Conservation (phyloP, 208 protist genomes). For the Leishmania tropica region DNA sequence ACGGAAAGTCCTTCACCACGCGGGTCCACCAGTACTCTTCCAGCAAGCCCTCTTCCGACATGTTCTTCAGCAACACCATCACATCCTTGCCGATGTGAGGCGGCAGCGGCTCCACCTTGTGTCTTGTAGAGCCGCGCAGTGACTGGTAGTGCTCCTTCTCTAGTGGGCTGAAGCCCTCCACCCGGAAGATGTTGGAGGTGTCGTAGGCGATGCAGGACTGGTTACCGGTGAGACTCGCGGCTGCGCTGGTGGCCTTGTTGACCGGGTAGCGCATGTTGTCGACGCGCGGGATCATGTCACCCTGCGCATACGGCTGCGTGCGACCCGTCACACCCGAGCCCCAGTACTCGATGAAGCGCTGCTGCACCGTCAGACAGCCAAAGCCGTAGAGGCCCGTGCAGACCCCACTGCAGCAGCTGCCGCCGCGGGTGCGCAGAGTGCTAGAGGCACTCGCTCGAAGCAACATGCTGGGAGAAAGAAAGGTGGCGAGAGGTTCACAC, state of each 20-base stretch:
- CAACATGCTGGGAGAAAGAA: constrained; percentile 10
- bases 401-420: neutral
- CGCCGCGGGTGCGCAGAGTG: constrained; percentile 17
- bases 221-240: constrained; percentile 78
- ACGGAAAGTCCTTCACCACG: constrained; percentile 82
- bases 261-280: constrained; percentile 74
- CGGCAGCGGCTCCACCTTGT: constrained; percentile 61
- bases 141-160: constrained; percentile 83
- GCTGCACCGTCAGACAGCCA: constrained; percentile 42
- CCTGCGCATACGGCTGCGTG: constrained; percentile 86
- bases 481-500: neutral
- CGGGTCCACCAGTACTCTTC: constrained; percentile 74
- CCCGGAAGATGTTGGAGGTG: constrained; percentile 73
- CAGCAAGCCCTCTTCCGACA: constrained; percentile 45
- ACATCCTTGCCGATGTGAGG: constrained; percentile 46
- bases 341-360: constrained; percentile 86
- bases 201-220: constrained; percentile 77
- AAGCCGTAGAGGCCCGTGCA: neutral
- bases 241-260: constrained; percentile 56
- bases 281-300: constrained; percentile 75
- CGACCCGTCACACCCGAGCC: constrained; percentile 67
- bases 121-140: constrained; percentile 61
- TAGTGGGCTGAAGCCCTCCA: constrained; percentile 53
- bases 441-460: constrained; percentile 25
- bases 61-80: constrained; percentile 52